phyloP scores from a whole-genome alignment of 2,329 filamentous ascomycete species.

The Tolypocladium tropicale region DNA sequence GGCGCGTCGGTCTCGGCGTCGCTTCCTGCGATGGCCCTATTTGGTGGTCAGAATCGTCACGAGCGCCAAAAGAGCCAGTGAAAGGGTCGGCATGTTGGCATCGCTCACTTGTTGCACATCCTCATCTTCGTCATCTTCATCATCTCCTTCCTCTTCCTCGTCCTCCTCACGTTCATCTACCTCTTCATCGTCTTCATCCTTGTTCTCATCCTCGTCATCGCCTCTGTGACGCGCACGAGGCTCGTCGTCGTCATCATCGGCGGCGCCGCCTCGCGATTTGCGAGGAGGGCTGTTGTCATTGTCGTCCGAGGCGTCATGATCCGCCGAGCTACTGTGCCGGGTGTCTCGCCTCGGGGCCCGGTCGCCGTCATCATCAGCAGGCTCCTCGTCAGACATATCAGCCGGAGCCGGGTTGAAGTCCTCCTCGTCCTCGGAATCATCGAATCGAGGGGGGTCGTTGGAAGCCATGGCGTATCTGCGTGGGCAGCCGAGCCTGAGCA shows the following conservation, averaged over 20 bases:
- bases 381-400: conserved; percentile 55
- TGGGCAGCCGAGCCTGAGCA: background rate
- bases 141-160: conserved; percentile 34
- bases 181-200: conserved; percentile 31
- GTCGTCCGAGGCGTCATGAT: conserved; percentile 16
- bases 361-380: conserved; percentile 29
- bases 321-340: conserved; percentile 27
- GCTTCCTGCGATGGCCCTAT: conserved; percentile 66
- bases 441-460: conserved; percentile 36
- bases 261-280: conserved; percentile 11
- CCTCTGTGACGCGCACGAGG: conserved; percentile 10
- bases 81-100: background rate
- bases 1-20: conserved; percentile 64
- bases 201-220: conserved; percentile 24
- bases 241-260: conserved; percentile 30
- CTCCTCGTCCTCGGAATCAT: conserved; percentile 67
- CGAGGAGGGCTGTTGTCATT: conserved; percentile 23
- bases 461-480: conserved; percentile 31
- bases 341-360: conserved; percentile 19
- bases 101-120: conserved; percentile 56
- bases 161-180: conserved; percentile 22
- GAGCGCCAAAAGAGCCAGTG: too few species aligned
- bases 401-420: conserved; percentile 81
- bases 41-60: conserved; percentile 10
- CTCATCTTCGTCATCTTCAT: conserved; percentile 54